Percentiles rank a stretch among this genome's conserved stretches.
Conservation (phyloP, 352 stramenopile genomes). For the Plasmopara viticola region DNA sequence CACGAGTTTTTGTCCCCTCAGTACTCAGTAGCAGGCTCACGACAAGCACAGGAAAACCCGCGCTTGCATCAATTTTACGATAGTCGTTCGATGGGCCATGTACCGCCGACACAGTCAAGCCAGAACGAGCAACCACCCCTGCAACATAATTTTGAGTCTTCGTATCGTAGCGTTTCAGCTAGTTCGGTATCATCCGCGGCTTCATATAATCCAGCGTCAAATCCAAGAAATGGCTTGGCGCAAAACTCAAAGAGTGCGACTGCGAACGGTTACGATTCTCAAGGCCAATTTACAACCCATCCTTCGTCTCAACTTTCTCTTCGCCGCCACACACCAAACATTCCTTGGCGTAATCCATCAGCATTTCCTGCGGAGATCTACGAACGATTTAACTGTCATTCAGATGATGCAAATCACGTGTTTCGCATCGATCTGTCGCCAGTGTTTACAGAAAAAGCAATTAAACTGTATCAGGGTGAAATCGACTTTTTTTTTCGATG, state of each 20-base stretch:
- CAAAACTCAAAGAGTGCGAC: slow-evolving; percentile 10
- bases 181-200: slow-evolving; percentile 5
- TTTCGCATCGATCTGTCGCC: slow-evolving; percentile 63
- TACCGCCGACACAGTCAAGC: slow-evolving; percentile 3
- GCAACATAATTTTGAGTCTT: slow-evolving; percentile 18
- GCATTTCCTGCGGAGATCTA: slow-evolving; percentile 47
- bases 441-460: slow-evolving; percentile 42
- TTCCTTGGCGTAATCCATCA: slow-evolving; percentile 49
- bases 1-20: slow-evolving; percentile 20
- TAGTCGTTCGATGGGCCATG: slow-evolving; percentile 11
- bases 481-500: slow-evolving; percentile 66
- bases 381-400: slow-evolving; percentile 45
- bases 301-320: slow-evolving; percentile 15
- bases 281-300: slow-evolving; percentile 16
- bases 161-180: slow-evolving; percentile 11
- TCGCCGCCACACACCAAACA: slow-evolving; percentile 28
- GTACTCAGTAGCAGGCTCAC: slow-evolving; percentile 16
- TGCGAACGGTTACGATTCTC: slow-evolving; percentile 12
- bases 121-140: slow-evolving; percentile 10
- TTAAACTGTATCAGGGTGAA: slow-evolving; percentile 46
- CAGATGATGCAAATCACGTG: slow-evolving; percentile 50
- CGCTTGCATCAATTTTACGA: slow-evolving; percentile 14
- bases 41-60: slow-evolving; percentile 17
- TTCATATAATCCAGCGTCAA: slow-evolving; percentile 16
- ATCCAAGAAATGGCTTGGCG: slow-evolving; percentile 8